Evolutionary conservation across 768 basidiomycete genomes (phyloP), one percentile per base, ranked within the genome.

Genomic region (Galerina sulciceps): DNA sequence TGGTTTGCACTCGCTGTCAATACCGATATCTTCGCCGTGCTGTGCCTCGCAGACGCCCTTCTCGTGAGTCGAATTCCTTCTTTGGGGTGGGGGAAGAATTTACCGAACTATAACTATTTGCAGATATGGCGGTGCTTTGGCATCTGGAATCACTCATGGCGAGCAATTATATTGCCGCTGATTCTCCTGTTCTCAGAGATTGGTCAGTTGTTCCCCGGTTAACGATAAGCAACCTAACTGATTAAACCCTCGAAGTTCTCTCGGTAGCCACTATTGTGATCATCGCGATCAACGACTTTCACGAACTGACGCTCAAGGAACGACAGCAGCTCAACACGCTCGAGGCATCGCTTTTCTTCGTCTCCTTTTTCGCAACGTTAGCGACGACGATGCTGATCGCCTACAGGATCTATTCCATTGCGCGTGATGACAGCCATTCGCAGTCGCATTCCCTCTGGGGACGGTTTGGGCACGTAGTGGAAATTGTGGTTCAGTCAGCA

Each of bases 91-190:
- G n/a, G n/a, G n/a, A n/a, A n/a, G n/a, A n/a, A n/a, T n/a, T n/a
- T n/a, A n/a, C n/a, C n/a, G n/a, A n/a, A n/a, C n/a, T n/a, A n/a
- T n/a, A n/a, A n/a, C n/a, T 5, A 37, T 22, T 20, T 9, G 31
- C 11, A 50, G 48, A n/a, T 50, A 37, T 50, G 48, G 48, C 48
- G 48, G 15, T 50, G 48, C 36, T 50, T 50, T 17, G 20, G 38
- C 14, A 20, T 50, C 2, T 50, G 48, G 48, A 35, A 38, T 17
- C n/a, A 35, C 9, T 50, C 48, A 22, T 10, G 10, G 6, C 48
- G 35, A 3, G 17, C 23, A 14, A 22, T 50, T 15, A 37, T 20
- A 3, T 20, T 50, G 4, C 48, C 48, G 6, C 37, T 35, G 0
- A 13, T 50, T 17, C 11, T 50, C 6, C 10, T 50, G 1, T 35